phyloP scores from a whole-genome alignment of 768 basidiomycete species.

The Auricularia heimuer region DNA sequence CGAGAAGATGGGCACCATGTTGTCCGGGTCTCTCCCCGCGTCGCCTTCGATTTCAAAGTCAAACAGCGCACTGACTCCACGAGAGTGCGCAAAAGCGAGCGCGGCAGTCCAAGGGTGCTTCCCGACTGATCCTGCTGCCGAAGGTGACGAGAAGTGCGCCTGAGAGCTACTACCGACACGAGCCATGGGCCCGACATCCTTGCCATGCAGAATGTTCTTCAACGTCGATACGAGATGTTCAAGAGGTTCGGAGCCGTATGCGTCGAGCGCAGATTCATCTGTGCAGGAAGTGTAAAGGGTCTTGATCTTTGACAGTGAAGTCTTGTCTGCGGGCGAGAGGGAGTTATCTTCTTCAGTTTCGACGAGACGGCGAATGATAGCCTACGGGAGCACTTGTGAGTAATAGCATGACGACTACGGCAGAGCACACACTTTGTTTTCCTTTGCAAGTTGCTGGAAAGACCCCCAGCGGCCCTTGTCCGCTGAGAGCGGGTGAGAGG shows the following conservation, averaged over 20 bases:
- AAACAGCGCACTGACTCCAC: constrained; percentile 72
- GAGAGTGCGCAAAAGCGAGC: constrained; percentile 77
- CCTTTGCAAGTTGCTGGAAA: constrained; percentile 60
- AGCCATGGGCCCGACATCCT: constrained; percentile 23
- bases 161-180: no score
- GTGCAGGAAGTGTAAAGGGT: constrained; percentile 74
- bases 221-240: constrained; percentile 55
- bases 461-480: constrained; percentile 67
- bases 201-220: constrained; percentile 46
- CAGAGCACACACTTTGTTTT: constrained; percentile 52
- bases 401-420: not conserved
- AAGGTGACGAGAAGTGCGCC: not conserved
- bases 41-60: constrained; percentile 84
- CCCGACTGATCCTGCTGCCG: constrained; percentile 29
- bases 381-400: constrained; percentile 2
- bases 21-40: constrained; percentile 73
- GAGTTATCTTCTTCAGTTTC: constrained; percentile 8
- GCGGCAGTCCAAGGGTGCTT: constrained; percentile 53
- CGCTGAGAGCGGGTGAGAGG: constrained; percentile 72
- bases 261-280: constrained; percentile 67
- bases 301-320: constrained; percentile 54
- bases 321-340: constrained; percentile 33
- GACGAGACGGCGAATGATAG: constrained; percentile 27
- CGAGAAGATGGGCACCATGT: constrained; percentile 77
- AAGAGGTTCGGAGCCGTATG: constrained; percentile 62